Base-by-base conservation (phyloP, 2,329 filamentous ascomycete genomes). In the Fusarium acutatum region DNA sequence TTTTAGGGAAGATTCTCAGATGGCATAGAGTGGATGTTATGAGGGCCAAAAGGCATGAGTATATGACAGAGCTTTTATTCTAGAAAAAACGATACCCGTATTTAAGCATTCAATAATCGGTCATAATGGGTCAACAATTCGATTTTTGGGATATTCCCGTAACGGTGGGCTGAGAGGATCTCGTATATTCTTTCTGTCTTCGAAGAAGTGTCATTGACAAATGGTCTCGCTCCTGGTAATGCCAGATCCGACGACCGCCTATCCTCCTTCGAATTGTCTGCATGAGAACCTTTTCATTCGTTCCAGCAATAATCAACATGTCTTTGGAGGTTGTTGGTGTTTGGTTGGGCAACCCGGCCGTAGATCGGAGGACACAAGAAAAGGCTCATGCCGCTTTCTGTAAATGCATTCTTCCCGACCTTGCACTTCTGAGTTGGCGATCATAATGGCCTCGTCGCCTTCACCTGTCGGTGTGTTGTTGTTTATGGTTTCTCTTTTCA, bases 81-180 rank as follows among this genome's bases (percentile, higher is more conserved):
- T 62, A 54, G 35, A 63, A 52, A 49, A 60, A 54, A 70, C 71
- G 75, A 77, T 77, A 77, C 72, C 75, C 75, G 37, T 68, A 64
- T 64, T 60, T 24, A 57, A 37, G n/a, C 20, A 58, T 49, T 28
- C 6, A 28, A 34, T 14, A 13, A 10, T 34, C 2, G 22, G 28
- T 18, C 35, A 34, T 14, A 13, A 10, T 34, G 1, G 22, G 28
- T 18, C 35, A 56, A 32, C 22, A 24, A n/a, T 24, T 56, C 26
- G 17, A 18, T 14, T 5, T 22, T 28, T 40, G 11, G 6, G 18
- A n/a, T 6, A 26, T 53, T 12, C 24, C 15, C 26, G 10, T 38
- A 17, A 13, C 7, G 1, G 14, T 22, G 3, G 11, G 34, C 15
- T 37, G 12, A 17, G 18, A 40, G 24, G 15, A 14, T 28, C 20